Conservation (phyloP, 192 early-diverging fungal genomes). For the Mortierella alpina region DNA sequence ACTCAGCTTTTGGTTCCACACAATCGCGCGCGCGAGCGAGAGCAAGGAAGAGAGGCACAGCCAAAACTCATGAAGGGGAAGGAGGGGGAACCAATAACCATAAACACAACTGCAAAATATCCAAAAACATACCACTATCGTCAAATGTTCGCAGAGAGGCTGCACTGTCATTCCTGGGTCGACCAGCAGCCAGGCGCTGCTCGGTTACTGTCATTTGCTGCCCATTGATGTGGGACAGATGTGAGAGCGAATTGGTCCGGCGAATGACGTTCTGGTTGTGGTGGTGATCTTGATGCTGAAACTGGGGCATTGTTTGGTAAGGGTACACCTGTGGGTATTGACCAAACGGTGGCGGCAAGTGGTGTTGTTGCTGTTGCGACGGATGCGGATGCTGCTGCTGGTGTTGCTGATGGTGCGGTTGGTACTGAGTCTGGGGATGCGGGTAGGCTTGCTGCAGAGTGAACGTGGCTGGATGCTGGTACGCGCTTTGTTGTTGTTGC, state of each 20-base stretch:
- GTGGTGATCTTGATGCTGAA: conserved; percentile 8
- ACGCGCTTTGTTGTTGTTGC: conserved; percentile 2
- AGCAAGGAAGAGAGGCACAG: too few relatives aligned
- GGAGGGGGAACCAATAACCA: background rate
- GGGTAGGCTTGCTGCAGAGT: conserved; percentile 7
- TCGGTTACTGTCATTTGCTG: conserved; percentile 16
- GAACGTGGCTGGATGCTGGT: conserved; percentile 15
- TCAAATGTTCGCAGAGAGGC: conserved; percentile 28
- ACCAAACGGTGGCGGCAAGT: conserved; percentile 36
- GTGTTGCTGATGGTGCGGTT: conserved; percentile 6
- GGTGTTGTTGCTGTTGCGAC: conserved; percentile 20
- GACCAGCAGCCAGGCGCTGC: conserved; percentile 44
- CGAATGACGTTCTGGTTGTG: conserved; percentile 21
- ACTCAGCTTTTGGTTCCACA: too few relatives aligned
- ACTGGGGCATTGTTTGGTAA: conserved; percentile 19
- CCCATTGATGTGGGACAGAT: conserved; percentile 29
- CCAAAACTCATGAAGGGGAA: background rate
- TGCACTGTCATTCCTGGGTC: conserved; percentile 44
- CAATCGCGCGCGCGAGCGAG: too few relatives aligned
- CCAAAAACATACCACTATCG: conserved; percentile 42
- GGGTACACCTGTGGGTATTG: conserved; percentile 41
- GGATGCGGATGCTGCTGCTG: background rate
- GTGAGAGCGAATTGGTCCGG: conserved; percentile 47
- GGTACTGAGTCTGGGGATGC: conserved; percentile 3
- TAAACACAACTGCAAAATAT: background rate